A percentile compares a stretch with the other conserved stretches of the same genome.
phyloP scores from a whole-genome alignment of 2,329 filamentous ascomycete species.

The Thyridium curvatum region DNA sequence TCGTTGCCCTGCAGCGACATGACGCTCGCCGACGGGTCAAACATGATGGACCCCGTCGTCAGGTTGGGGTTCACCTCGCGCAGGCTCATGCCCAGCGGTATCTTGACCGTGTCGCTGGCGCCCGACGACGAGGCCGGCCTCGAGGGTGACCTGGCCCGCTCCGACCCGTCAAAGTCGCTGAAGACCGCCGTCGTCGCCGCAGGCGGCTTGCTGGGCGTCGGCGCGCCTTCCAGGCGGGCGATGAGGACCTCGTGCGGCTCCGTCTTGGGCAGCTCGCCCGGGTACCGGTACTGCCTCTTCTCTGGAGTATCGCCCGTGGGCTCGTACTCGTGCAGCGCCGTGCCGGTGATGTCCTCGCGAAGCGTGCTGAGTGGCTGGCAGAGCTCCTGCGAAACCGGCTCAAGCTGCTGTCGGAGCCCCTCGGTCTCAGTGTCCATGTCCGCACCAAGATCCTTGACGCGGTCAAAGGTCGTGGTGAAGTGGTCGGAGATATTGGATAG shows the following conservation, averaged over 20 bases:
- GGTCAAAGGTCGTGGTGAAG: slow-evolving; percentile 61
- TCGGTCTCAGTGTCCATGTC: slow-evolving; percentile 58
- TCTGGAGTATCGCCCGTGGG: slow-evolving; percentile 83
- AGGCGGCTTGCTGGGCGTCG: slow-evolving; percentile 3
- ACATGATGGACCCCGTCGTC: slow-evolving; percentile 26
- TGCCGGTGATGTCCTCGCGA: slow-evolving; percentile 58
- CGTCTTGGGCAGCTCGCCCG: slow-evolving; percentile 72
- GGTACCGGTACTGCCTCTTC: slow-evolving; percentile 75
- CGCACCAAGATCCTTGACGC: slow-evolving; percentile 61
- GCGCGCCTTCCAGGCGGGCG: slow-evolving; percentile 9
- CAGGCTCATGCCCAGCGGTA: slow-evolving; percentile 35
- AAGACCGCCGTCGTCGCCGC: slow-evolving; percentile 12
- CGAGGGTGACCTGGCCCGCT: slow-evolving; percentile 9
- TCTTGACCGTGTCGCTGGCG: neutral
- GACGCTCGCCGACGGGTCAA: slow-evolving; percentile 36
- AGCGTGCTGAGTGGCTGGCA: slow-evolving; percentile 67
- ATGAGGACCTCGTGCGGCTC: slow-evolving; percentile 37
- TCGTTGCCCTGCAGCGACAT: slow-evolving; percentile 30
- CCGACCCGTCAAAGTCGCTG: slow-evolving; percentile 10
- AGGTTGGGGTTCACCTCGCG: slow-evolving; percentile 49
- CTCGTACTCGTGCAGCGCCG: slow-evolving; percentile 69
- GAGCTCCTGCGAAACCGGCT: slow-evolving; percentile 52
- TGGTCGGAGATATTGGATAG: slow-evolving; percentile 66
- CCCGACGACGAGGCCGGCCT: slow-evolving; percentile 1
- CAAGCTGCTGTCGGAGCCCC: slow-evolving; percentile 53